phyloP scores from a whole-genome alignment of 2,329 filamentous ascomycete genomes.

The Geosmithia flava region DNA sequence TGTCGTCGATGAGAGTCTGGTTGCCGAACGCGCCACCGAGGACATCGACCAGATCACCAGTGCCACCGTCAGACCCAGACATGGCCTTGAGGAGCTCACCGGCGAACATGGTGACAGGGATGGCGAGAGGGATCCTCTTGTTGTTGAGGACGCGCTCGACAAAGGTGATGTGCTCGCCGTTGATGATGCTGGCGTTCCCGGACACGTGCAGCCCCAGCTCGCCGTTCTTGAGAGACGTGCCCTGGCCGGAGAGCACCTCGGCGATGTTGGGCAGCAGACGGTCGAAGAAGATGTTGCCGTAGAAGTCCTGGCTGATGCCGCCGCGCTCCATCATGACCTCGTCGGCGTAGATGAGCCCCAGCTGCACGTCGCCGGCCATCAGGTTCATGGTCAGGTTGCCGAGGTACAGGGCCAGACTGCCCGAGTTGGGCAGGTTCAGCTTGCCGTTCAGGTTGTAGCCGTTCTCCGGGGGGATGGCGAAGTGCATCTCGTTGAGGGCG shows the following conservation, averaged over 20 bases:
- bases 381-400: slow-evolving; percentile 34
- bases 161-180: slow-evolving; percentile 28
- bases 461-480: slow-evolving; percentile 24
- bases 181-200: slow-evolving; percentile 26
- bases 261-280: slow-evolving; percentile 26
- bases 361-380: slow-evolving; percentile 21
- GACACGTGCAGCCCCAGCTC: slow-evolving; percentile 26
- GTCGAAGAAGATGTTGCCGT: slow-evolving; percentile 27
- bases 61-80: slow-evolving; percentile 12
- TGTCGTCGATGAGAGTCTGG: slow-evolving; percentile 22
- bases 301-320: slow-evolving; percentile 27
- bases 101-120: slow-evolving; percentile 24
- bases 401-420: slow-evolving; percentile 26
- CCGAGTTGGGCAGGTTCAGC: slow-evolving; percentile 30
- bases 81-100: slow-evolving; percentile 23
- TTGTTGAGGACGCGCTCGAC: slow-evolving; percentile 29
- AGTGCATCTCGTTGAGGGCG: slow-evolving; percentile 20
- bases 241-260: slow-evolving; percentile 23
- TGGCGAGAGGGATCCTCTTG: slow-evolving; percentile 18
- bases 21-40: slow-evolving; percentile 25
- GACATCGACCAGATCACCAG: slow-evolving; percentile 14
- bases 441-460: slow-evolving; percentile 27
- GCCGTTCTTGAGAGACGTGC: slow-evolving; percentile 20
- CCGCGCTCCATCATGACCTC: slow-evolving; percentile 26
- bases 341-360: slow-evolving; percentile 24